Conservation (phyloP, 257 asterid species). For the Scutellaria galericulata region DNA sequence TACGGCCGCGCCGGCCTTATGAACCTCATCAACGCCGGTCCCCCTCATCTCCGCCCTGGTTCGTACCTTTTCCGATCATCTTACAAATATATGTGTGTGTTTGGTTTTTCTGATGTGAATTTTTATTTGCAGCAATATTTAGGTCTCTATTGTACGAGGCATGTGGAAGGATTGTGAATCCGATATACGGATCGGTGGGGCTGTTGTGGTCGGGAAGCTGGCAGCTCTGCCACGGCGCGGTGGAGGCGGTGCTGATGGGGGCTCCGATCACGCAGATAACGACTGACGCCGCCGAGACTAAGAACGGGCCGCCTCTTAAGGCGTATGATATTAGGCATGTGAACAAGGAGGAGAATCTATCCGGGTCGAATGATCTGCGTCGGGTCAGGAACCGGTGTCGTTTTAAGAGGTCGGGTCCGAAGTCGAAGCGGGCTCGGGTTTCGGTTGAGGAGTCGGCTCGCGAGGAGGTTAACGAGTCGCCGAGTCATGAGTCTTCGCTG, state of each 20-base stretch:
- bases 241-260: constrained; percentile 75
- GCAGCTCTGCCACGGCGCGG: constrained; percentile 82
- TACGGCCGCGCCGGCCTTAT: constrained; percentile 93
- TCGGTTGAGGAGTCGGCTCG: constrained; percentile 31
- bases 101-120: background rate
- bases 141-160: constrained; percentile 82
- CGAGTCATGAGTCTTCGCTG: constrained; percentile 72
- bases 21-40: constrained; percentile 80
- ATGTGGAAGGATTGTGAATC: constrained; percentile 85
- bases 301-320: constrained; percentile 70
- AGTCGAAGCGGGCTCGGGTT: constrained; percentile 34
- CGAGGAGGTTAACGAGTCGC: constrained; percentile 52
- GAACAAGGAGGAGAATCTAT: constrained; percentile 41
- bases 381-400: constrained; percentile 57
- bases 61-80: background rate
- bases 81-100: background rate
- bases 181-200: constrained; percentile 82
- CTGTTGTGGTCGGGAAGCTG: constrained; percentile 81
- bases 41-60: constrained; percentile 82
- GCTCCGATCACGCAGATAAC: constrained; percentile 59
- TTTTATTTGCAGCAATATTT: constrained; percentile 58
- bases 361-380: constrained; percentile 47
- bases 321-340: constrained; percentile 70
- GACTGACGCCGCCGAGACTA: constrained; percentile 51
- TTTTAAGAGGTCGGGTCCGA: constrained; percentile 53